Conservation (phyloP, 1,139 yeast species). For the Nakaseomyces bracarensis region DNA sequence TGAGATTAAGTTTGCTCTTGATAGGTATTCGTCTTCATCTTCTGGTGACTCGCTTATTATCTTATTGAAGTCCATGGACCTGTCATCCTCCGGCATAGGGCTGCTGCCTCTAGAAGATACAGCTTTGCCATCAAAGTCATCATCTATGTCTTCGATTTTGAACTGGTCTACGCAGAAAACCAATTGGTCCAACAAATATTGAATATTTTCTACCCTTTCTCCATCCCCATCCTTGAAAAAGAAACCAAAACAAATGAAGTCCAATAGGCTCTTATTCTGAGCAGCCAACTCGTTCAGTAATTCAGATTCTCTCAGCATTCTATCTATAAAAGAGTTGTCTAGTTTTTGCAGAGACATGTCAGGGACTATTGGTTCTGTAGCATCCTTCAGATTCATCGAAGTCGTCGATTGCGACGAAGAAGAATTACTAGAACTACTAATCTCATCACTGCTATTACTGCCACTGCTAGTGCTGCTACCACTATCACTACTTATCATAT, state of each 20-base stretch:
- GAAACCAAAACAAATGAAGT: slow-evolving; percentile 38
- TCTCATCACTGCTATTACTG: not conserved
- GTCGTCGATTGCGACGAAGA: slow-evolving; percentile 12
- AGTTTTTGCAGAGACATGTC: slow-evolving; percentile 35
- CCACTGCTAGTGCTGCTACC: not conserved
- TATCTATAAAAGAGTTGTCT: slow-evolving; percentile 54
- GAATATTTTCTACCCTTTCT: slow-evolving; percentile 37
- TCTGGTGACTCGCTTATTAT: slow-evolving; percentile 17
- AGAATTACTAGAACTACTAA: slow-evolving; percentile 7
- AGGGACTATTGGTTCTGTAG: not conserved
- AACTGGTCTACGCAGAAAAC: slow-evolving; percentile 20
- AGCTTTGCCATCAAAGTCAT: slow-evolving; percentile 8
- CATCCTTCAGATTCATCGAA: not conserved
- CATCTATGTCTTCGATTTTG: slow-evolving; percentile 7
- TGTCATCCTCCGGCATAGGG: not conserved
- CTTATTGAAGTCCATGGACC: slow-evolving; percentile 7
- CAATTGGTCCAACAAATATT: slow-evolving; percentile 26
- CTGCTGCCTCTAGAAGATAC: slow-evolving; percentile 7
- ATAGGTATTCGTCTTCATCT: slow-evolving; percentile 12
- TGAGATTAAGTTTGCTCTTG: slow-evolving; percentile 38
- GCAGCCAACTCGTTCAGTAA: slow-evolving; percentile 45
- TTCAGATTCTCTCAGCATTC: slow-evolving; percentile 54
- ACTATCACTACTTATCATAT: not conserved
- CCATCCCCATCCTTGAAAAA: slow-evolving; percentile 24
- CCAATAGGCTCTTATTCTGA: slow-evolving; percentile 43